A percentile compares a stretch with the other conserved stretches of the same genome.
These are phyloP conservation scores for Darksidea phi DNA, from an alignment of 495 filamentous ascomycete species.

Conservation along the genomic window DNA sequence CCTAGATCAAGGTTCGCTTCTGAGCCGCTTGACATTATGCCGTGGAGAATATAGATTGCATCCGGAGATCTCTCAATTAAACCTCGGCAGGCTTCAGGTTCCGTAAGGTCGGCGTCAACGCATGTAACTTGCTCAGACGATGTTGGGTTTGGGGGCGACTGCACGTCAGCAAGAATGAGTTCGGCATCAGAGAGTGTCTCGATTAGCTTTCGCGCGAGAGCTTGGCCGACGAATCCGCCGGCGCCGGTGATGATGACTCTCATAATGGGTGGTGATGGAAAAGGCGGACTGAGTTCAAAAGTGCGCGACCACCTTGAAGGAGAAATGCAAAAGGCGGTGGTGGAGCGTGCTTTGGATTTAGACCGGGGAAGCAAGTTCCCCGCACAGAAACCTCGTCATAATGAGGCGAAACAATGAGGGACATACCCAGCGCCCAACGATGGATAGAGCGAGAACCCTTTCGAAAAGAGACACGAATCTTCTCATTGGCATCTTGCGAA, in stretches of 20 bases:
- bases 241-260: slow-evolving; percentile 35
- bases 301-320: no score
- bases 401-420: no score
- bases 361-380: no score
- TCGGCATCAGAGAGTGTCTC: slow-evolving; percentile 9
- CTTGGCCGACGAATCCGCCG: slow-evolving; percentile 36
- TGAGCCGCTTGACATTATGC: slow-evolving; percentile 34
- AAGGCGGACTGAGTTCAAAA: no score
- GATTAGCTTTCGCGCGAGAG: slow-evolving; percentile 27
- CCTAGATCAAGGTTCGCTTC: slow-evolving; percentile 36
- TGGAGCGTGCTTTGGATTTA: no score
- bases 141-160: slow-evolving; percentile 25
- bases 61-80: slow-evolving; percentile 18
- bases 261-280: neutral
- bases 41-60: slow-evolving; percentile 36
- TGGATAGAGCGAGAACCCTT: no score
- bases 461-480: no score
- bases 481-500: no score
- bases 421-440: no score
- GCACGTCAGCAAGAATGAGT: slow-evolving; percentile 33
- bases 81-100: slow-evolving; percentile 12
- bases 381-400: no score
- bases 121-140: slow-evolving; percentile 24
- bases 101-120: slow-evolving; percentile 29
- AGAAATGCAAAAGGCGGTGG: no score